These are phyloP conservation scores for Ambrosia trifida DNA, from an alignment of 129 eudicot species.

Conservation along the genomic window DNA sequence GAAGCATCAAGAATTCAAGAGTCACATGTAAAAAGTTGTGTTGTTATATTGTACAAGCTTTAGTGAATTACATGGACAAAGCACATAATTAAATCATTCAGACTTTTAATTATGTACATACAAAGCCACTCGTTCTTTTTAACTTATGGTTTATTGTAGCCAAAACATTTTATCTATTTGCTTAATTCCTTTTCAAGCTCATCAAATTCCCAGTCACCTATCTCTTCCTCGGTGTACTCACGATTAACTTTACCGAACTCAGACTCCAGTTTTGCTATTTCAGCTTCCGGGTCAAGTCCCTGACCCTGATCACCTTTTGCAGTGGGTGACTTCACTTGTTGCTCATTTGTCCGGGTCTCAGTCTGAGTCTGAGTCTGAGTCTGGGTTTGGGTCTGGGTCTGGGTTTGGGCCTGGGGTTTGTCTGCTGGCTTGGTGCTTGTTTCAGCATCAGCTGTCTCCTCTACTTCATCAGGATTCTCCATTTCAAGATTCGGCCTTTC, in stretches of 20 bases:
- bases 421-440: slow-evolving; percentile 45
- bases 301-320: slow-evolving; percentile 50
- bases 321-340: slow-evolving; percentile 31
- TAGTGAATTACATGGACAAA: slow-evolving; percentile 20
- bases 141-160: slow-evolving; percentile 25
- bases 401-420: slow-evolving; percentile 29
- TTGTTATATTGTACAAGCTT: slow-evolving; percentile 37
- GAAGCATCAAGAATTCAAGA: slow-evolving; percentile 28
- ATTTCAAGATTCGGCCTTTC: slow-evolving; percentile 82
- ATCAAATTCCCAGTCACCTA: slow-evolving; percentile 91
- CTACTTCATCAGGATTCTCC: slow-evolving; percentile 56
- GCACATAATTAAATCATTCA: slow-evolving; percentile 29
- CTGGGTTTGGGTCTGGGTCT: slow-evolving; percentile 28
- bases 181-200: slow-evolving; percentile 88
- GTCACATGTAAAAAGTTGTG: slow-evolving; percentile 23
- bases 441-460: slow-evolving; percentile 37
- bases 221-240: slow-evolving; percentile 74
- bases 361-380: slow-evolving; percentile 29
- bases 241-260: slow-evolving; percentile 75
- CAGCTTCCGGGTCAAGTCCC: slow-evolving; percentile 67
- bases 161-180: slow-evolving; percentile 25
- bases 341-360: slow-evolving; percentile 26
- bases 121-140: slow-evolving; percentile 19
- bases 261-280: slow-evolving; percentile 81
- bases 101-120: slow-evolving; percentile 33